phyloP scores from a whole-genome alignment of 352 stramenopile genomes.

The Albugo laibachii region DNA sequence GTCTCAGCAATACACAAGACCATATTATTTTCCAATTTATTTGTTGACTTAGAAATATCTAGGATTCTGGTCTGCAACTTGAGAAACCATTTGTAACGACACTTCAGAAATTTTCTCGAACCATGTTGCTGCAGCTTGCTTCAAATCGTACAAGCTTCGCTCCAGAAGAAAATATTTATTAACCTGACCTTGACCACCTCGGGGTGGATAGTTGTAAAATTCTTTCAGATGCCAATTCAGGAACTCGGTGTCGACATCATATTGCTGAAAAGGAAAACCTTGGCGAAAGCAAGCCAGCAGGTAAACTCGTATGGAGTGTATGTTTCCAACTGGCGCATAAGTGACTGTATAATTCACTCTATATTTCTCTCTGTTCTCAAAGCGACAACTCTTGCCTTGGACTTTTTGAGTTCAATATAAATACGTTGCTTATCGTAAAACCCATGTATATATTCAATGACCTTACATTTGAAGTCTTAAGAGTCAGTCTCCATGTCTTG shows the following conservation, averaged over 20 bases:
- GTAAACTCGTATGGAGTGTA: constrained; percentile 9
- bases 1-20: constrained; percentile 5
- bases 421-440: constrained; percentile 5
- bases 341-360: constrained; percentile 10
- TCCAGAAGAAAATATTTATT: not conserved
- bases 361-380: constrained; percentile 9
- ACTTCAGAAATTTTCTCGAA: too few species aligned
- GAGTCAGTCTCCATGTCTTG: not conserved
- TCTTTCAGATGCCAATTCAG: constrained; percentile 4
- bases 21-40: constrained; percentile 2
- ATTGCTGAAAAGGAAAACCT: constrained; percentile 7
- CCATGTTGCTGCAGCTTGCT: constrained; percentile 13
- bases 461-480: not conserved
- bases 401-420: constrained; percentile 5
- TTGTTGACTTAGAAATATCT: constrained; percentile 1
- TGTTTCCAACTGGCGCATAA: constrained; percentile 11
- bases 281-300: constrained; percentile 8
- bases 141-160: constrained; percentile 8
- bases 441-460: constrained; percentile 3
- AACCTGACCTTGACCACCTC: too few species aligned
- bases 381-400: constrained; percentile 12
- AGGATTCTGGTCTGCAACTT: constrained; percentile 4
- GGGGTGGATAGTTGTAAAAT: too few species aligned
- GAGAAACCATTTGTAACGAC: too few species aligned
- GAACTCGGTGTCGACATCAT: constrained; percentile 6